A percentile compares a stretch with the other conserved stretches of the same genome.
Evolutionary conservation across 2,329 filamentous ascomycete species (phyloP).

Genomic region (Zalaria obscura): DNA sequence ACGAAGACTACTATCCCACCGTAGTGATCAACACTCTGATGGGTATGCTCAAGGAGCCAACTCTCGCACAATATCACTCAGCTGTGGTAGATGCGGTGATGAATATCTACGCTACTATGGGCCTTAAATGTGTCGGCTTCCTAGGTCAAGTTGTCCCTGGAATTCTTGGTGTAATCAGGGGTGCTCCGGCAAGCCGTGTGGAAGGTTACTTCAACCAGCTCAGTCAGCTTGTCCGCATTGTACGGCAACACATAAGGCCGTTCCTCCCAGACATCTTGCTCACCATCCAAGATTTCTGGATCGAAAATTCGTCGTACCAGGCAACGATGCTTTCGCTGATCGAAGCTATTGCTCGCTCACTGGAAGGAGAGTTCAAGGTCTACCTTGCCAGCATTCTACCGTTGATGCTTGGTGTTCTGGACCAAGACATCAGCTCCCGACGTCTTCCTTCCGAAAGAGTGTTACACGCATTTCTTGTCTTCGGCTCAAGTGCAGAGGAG

Average conservation of each 20-base stretch:
- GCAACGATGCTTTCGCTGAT: slow-evolving; percentile 83
- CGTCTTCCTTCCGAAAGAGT: slow-evolving; percentile 79
- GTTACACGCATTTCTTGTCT: slow-evolving; percentile 87
- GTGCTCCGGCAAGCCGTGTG: slow-evolving; percentile 60
- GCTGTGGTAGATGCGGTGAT: slow-evolving; percentile 95
- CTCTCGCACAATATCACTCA: slow-evolving; percentile 79
- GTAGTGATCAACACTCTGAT: slow-evolving; percentile 94
- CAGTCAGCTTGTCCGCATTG: slow-evolving; percentile 82
- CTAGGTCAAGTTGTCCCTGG: slow-evolving; percentile 87
- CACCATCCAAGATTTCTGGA: slow-evolving; percentile 83
- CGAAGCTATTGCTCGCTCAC: slow-evolving; percentile 80
- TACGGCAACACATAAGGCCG: slow-evolving; percentile 88
- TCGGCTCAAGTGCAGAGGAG: slow-evolving; percentile 88
- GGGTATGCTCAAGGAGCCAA: slow-evolving; percentile 80
- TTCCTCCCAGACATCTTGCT: slow-evolving; percentile 78
- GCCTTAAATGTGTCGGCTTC: slow-evolving; percentile 90
- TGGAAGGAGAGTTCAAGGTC: slow-evolving; percentile 97
- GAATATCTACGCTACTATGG: slow-evolving; percentile 94
- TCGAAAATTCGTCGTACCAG: slow-evolving; percentile 64
- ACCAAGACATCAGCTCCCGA: slow-evolving; percentile 65
- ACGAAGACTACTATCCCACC: slow-evolving; percentile 96
- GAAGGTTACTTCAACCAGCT: slow-evolving; percentile 98
- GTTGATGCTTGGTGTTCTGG: slow-evolving; percentile 84
- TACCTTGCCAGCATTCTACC: slow-evolving; percentile 82
- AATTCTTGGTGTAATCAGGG: slow-evolving; percentile 78